Evolutionary conservation across 2,329 filamentous ascomycete genomes (phyloP).

Genomic region (Ceratocystis variospora): DNA sequence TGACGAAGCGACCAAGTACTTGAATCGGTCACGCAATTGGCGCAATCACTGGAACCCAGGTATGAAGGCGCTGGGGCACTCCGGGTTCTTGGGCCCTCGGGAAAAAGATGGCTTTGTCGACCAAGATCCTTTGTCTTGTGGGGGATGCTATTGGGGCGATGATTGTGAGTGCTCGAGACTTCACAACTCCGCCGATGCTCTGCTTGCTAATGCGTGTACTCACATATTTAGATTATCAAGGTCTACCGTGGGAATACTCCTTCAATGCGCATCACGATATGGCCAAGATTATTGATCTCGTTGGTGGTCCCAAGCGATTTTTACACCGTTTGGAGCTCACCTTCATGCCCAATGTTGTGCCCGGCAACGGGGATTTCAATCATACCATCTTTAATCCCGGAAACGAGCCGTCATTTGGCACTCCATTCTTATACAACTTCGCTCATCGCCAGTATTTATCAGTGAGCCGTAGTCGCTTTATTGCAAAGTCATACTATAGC

Average conservation of each 20-base stretch:
- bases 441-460: slow-evolving; percentile 47
- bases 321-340: slow-evolving; percentile 45
- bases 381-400: slow-evolving; percentile 52
- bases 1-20: slow-evolving; percentile 42
- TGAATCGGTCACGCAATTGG: slow-evolving; percentile 53
- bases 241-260: slow-evolving; percentile 49
- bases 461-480: slow-evolving; percentile 42
- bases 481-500: slow-evolving; percentile 47
- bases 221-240: slow-evolving; percentile 37
- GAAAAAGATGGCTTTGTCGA: slow-evolving; percentile 36
- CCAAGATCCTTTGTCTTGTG: slow-evolving; percentile 46
- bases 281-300: slow-evolving; percentile 36
- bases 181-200: neutral
- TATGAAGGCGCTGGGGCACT: slow-evolving; percentile 44
- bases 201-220: neutral
- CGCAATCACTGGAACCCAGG: slow-evolving; percentile 55
- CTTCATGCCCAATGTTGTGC: slow-evolving; percentile 38
- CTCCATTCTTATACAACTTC: slow-evolving; percentile 57
- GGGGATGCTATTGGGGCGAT: slow-evolving; percentile 53
- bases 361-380: slow-evolving; percentile 32
- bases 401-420: slow-evolving; percentile 54
- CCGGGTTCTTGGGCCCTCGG: slow-evolving; percentile 52
- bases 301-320: slow-evolving; percentile 43
- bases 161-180: slow-evolving; percentile 27
- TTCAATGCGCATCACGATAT: slow-evolving; percentile 62